Base-by-base conservation (phyloP, 2,329 filamentous ascomycete genomes). In the Aspergillus sp. region DNA sequence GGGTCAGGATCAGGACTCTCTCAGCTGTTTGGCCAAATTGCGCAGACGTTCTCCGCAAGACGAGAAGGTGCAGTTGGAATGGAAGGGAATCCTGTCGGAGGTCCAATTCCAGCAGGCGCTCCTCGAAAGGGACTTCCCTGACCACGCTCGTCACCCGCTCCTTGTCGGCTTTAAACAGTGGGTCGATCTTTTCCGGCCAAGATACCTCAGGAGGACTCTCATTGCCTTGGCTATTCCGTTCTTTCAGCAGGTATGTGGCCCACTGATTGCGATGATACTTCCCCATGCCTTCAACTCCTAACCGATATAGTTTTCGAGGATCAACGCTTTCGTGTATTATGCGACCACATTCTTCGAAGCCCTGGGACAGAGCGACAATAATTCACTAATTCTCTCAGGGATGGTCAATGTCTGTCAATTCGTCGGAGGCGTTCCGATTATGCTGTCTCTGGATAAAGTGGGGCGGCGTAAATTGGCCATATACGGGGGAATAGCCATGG, bases 251-350 rank as follows among this genome's bases (percentile, higher is more conserved):
- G 53, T 59, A 57, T 7, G 41, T 21, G 1, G 0, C 1, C 15
- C 2, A 8, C 15, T 12, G 41, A 43, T 13, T 15, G 32, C 8
- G 6, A 4, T 9, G 7, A 5, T 5, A 0, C 9, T 21, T 9
- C 9, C 9, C 21, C 41, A 3, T 13, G 10, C 0, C 2, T 13
- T 13, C 41, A 23, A 3, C 13, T 23, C 19, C 41, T 45, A 3
- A 32, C 25, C 48, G 32, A 13, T 36, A 9, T 59, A 81, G 62
- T 79, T 80, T 59, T 67, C 65, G 2, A 73, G 75, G 1, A 78
- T 80, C 59, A 81, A 81, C 55, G 80, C 80, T 0, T 69, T 83
- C 1, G 81, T 85, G 38, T 82, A 82, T 72, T 83, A 82, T 65
- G 70, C 76, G 0, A 80, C 81, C 0, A 80, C 76, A 0, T 69